A percentile compares a stretch with the other conserved stretches of the same genome.
These are phyloP conservation scores for Blakeslea trispora DNA, from an alignment of 371 early-diverging fungal genomes.

Conservation along the genomic window DNA sequence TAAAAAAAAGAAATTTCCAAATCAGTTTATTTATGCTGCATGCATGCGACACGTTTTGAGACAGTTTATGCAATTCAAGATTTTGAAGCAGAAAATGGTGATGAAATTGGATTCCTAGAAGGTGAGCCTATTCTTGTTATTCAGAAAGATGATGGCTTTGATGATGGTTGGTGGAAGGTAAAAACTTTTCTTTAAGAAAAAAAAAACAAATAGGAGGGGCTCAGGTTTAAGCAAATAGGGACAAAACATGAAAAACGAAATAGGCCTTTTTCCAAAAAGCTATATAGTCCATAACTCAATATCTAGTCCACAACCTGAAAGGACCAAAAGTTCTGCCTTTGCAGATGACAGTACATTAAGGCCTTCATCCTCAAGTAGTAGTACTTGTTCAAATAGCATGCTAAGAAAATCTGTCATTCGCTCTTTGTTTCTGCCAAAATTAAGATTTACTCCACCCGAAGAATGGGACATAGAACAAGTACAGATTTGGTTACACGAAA, in stretches of 20 bases:
- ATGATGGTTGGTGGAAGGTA: constrained; percentile 91
- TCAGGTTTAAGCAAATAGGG: constrained; percentile 49
- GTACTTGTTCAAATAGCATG: not conserved
- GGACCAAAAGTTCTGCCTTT: no score
- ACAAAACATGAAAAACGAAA: constrained; percentile 55
- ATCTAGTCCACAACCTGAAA: no score
- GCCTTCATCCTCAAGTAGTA: not conserved
- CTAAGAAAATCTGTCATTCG: constrained; percentile 11
- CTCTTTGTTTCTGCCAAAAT: constrained; percentile 15
- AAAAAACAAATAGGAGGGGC: constrained; percentile 55
- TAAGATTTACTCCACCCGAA: constrained; percentile 28
- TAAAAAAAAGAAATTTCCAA: no score
- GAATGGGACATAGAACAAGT: constrained; percentile 66
- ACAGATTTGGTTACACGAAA: constrained; percentile 57
- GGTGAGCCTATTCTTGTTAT: constrained; percentile 76
- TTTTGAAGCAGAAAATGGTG: constrained; percentile 73
- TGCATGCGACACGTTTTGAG: constrained; percentile 41
- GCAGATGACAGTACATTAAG: not conserved
- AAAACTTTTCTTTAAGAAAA: not conserved
- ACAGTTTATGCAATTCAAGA: constrained; percentile 69
- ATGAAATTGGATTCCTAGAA: constrained; percentile 72
- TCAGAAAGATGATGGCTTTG: constrained; percentile 77
- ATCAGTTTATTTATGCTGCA: not conserved
- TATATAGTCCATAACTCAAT: no score
- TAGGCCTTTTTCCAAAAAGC: constrained; percentile 73